Evolutionary conservation across 1,284 basidiomycete species (phyloP), one percentile per base, ranked within the genome.

Genomic region (Austroboletus sp.): DNA sequence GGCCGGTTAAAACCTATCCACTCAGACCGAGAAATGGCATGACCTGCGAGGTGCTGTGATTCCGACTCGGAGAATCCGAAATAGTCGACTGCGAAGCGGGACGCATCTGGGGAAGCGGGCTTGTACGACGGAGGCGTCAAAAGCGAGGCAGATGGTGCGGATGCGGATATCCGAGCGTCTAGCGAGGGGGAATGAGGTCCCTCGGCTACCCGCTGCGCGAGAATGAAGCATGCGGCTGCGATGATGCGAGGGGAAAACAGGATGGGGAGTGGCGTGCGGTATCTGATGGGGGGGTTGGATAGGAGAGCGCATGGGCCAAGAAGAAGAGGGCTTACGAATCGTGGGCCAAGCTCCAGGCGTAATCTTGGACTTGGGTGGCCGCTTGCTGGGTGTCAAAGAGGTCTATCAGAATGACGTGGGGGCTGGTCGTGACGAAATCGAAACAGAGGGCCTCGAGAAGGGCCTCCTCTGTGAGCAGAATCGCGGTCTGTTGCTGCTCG

Each of bases 371-470:
- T 15, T 70, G 59, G 17, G 57, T 46, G 29, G 71, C 71, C 40
- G 72, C 69, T 52, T 74, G 71, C 33, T 73, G 67, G 4, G 71
- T 67, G 44, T 80, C 75, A 58, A 82, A 84, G 16, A 83, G 69
- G 55, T 80, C 80, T 35, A 80, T 79, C 33, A 93, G 70, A 40
- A 84, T 73, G 19, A 80, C 76, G 59, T 93, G 91, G 16, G 91
- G 89, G 55, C 82, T 90, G 50, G 82, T 80, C 16, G 93, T 80
- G 29, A 84, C 78, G 60, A 94, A 85, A 65, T 96, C 93, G 61
- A 96, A 96, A 68, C 91, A 95, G 4, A 96, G 72, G 0, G 88
- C 85, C 57, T 93, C 91, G 6, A 96, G 72, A 0, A 93, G 72
- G 16, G 82, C 77, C 68, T 94, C 90, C 63, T 96, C 92, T 1